Conservation (phyloP, 495 filamentous ascomycete genomes). For the Monascus purpureus region DNA sequence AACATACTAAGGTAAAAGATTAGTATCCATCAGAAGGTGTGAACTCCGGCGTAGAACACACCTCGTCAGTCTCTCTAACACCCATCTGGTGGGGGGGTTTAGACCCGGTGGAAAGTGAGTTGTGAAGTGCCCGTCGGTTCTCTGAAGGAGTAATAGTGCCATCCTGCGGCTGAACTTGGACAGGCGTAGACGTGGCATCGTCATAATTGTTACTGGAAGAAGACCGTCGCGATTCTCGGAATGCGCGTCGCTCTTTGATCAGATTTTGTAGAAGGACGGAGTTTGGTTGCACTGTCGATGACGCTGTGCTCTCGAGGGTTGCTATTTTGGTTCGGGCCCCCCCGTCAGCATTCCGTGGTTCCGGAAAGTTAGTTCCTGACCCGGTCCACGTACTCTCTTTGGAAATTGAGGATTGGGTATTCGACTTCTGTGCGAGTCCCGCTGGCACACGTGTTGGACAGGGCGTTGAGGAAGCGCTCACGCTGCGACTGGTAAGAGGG, state of each 20-base stretch:
- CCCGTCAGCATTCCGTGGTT: neutral
- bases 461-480: slow-evolving; percentile 10
- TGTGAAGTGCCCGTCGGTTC: slow-evolving; percentile 18
- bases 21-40: neutral
- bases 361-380: neutral
- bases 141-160: slow-evolving; percentile 26
- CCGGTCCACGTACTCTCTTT: slow-evolving; percentile 2
- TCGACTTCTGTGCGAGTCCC: no score
- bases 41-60: slow-evolving; percentile 7
- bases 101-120: slow-evolving; percentile 11
- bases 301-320: slow-evolving; percentile 15
- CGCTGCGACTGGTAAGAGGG: slow-evolving; percentile 7
- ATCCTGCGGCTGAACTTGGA: slow-evolving; percentile 16
- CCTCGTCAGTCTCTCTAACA: slow-evolving; percentile 35
- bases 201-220: slow-evolving; percentile 13
- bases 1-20: slow-evolving; percentile 21
- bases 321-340: slow-evolving; percentile 7
- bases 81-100: slow-evolving; percentile 34
- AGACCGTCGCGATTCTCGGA: slow-evolving; percentile 18
- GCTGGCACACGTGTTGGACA: slow-evolving; percentile 15
- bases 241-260: slow-evolving; percentile 33
- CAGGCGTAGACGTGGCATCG: slow-evolving; percentile 14
- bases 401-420: slow-evolving; percentile 4
- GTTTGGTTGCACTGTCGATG: slow-evolving; percentile 27
- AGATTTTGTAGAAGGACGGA: slow-evolving; percentile 33